phyloP scores from a whole-genome alignment of 2,329 filamentous ascomycete genomes.

The Trichoderma cornu-damae region DNA sequence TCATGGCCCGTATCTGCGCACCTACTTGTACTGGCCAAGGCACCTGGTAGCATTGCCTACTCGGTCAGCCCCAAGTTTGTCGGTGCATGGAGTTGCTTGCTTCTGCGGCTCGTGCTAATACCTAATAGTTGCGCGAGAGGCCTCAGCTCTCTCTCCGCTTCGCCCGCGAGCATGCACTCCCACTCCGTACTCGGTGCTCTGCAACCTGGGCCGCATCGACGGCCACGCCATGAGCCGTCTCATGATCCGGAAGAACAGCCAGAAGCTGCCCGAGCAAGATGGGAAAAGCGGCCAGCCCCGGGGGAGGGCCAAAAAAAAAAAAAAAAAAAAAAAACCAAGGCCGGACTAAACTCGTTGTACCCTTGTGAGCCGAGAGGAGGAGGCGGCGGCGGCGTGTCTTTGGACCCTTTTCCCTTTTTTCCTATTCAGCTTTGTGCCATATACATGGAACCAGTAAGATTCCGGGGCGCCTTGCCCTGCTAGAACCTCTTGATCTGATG shows the following conservation, averaged over 20 bases:
- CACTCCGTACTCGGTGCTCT: background rate
- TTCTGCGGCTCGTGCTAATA: too few species aligned
- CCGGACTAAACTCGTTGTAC: constrained; percentile 14
- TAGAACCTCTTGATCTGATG: background rate
- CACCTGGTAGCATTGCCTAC: background rate
- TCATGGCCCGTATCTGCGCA: background rate
- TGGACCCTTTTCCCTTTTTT: constrained; percentile 17
- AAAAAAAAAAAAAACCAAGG: too few species aligned
- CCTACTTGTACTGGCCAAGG: background rate
- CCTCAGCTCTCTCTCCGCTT: constrained; percentile 2
- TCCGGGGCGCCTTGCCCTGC: constrained; percentile 8
- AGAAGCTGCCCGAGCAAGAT: constrained; percentile 3
- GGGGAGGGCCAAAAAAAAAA: too few species aligned
- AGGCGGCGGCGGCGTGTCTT: constrained; percentile 18
- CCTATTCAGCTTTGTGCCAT: constrained; percentile 17
- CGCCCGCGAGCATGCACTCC: background rate
- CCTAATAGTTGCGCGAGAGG: too few species aligned
- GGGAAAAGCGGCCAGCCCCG: constrained; percentile 16
- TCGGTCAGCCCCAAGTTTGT: constrained; percentile 1
- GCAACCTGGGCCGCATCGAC: constrained; percentile 6
- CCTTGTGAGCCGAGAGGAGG: constrained; percentile 18
- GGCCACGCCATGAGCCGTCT: constrained; percentile 15
- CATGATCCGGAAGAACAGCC: background rate
- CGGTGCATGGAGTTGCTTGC: background rate
- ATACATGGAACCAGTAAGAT: constrained; percentile 16